phyloP scores from a whole-genome alignment of 106 monocot genomes.

The Allium cepa region DNA sequence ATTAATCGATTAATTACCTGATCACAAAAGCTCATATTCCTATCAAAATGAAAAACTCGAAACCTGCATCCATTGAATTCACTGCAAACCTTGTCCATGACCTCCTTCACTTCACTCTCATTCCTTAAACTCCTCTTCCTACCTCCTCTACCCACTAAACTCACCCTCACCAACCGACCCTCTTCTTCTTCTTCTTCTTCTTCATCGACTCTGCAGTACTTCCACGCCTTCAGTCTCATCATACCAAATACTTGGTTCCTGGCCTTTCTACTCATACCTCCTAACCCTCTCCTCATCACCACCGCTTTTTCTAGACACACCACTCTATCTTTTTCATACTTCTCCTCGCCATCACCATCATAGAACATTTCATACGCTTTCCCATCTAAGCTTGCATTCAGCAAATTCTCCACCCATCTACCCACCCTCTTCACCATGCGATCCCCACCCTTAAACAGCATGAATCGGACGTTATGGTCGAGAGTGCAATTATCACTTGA shows the following conservation, averaged over 20 bases:
- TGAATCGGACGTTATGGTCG: background rate
- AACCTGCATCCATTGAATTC: conserved; percentile 6
- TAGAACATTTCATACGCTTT: background rate
- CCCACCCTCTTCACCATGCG: conserved; percentile 5
- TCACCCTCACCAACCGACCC: background rate
- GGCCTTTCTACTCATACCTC: conserved; percentile 11
- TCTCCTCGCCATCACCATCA: background rate
- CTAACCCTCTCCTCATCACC: conserved; percentile 13
- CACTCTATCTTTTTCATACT: background rate
- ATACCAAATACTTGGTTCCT: conserved; percentile 13
- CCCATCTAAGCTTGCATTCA: conserved; percentile 12
- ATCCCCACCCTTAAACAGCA: conserved; percentile 1
- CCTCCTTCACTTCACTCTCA: conserved; percentile 9
- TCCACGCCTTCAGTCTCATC: conserved; percentile 14
- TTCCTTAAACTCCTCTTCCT: conserved; percentile 5
- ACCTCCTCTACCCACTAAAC: conserved; percentile 13
- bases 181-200: background rate
- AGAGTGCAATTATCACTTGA: too few species aligned
- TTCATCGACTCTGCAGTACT: background rate
- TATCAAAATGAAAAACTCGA: background rate
- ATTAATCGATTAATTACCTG: background rate
- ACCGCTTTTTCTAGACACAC: conserved; percentile 26
- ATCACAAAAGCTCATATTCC: background rate
- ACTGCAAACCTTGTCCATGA: conserved; percentile 8
- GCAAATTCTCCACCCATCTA: conserved; percentile 6